Evolutionary conservation across 768 basidiomycete species (phyloP).

Genomic region (Amanita polypyramis): DNA sequence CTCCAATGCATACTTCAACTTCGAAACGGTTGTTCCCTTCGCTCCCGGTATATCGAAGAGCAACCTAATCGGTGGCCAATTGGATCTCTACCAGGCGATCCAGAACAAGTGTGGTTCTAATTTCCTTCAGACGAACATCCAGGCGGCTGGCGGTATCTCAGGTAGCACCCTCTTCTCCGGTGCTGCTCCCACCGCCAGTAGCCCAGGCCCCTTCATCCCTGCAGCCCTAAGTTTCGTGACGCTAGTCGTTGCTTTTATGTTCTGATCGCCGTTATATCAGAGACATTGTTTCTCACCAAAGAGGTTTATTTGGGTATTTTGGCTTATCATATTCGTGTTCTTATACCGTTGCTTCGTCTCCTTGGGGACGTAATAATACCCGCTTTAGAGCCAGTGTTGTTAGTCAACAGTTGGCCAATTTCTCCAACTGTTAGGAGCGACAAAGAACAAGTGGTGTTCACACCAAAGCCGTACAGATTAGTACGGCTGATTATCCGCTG

Average conservation of each 20-base stretch:
- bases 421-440: neutral
- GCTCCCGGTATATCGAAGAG: conserved; percentile 62
- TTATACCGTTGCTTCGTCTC: conserved; percentile 4
- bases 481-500: too few species aligned
- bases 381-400: neutral
- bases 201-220: conserved; percentile 15
- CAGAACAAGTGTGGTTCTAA: conserved; percentile 51
- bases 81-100: conserved; percentile 53
- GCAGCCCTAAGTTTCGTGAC: conserved; percentile 18
- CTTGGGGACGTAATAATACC: conserved; percentile 3
- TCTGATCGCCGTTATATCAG: conserved; percentile 15
- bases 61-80: conserved; percentile 56
- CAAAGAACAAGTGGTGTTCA: too few species aligned
- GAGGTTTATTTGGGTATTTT: conserved; percentile 9
- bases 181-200: conserved; percentile 14
- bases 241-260: conserved; percentile 14
- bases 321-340: conserved; percentile 4
- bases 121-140: conserved; percentile 60
- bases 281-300: conserved; percentile 5
- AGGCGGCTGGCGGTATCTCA: conserved; percentile 50
- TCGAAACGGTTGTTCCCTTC: conserved; percentile 63
- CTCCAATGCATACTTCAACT: conserved; percentile 67
- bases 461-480: too few species aligned
- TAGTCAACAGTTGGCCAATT: neutral
- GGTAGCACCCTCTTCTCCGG: conserved; percentile 18